Evolutionary conservation across 148 eudicot species (phyloP).

Genomic region (Cornus suecica): DNA sequence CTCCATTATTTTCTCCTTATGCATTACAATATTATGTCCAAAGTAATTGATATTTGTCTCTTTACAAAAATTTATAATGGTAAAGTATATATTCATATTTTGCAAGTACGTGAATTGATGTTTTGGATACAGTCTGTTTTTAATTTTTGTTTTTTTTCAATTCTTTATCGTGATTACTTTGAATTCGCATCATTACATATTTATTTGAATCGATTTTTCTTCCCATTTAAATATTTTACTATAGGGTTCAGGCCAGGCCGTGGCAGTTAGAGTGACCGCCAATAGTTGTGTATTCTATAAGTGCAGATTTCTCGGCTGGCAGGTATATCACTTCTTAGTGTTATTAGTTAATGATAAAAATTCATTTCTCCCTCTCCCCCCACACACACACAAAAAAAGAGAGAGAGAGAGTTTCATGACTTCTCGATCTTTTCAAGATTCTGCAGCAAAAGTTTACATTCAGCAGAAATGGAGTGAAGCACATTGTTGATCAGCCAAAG

Average conservation of each 20-base stretch:
- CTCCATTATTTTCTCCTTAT: neutral
- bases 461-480: neutral
- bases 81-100: too few species aligned
- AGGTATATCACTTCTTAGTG: conserved; percentile 43
- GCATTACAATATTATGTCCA: neutral
- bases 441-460: neutral
- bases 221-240: neutral
- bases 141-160: neutral
- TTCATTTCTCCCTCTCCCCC: neutral
- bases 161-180: neutral
- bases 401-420: neutral
- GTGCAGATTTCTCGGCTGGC: conserved; percentile 97
- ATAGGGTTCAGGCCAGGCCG: conserved; percentile 97
- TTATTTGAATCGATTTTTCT: neutral
- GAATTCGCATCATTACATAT: neutral
- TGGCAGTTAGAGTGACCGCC: conserved; percentile 84
- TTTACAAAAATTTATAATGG: neutral
- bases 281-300: conserved; percentile 89
- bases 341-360: neutral
- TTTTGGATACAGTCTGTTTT: neutral
- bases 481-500: neutral
- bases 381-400: too few species aligned
- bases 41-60: neutral
- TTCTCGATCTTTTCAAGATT: neutral
- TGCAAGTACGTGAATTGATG: too few species aligned